Base-by-base conservation (phyloP, 2,329 filamentous ascomycete genomes). In the Aureobasidium uvarum region DNA sequence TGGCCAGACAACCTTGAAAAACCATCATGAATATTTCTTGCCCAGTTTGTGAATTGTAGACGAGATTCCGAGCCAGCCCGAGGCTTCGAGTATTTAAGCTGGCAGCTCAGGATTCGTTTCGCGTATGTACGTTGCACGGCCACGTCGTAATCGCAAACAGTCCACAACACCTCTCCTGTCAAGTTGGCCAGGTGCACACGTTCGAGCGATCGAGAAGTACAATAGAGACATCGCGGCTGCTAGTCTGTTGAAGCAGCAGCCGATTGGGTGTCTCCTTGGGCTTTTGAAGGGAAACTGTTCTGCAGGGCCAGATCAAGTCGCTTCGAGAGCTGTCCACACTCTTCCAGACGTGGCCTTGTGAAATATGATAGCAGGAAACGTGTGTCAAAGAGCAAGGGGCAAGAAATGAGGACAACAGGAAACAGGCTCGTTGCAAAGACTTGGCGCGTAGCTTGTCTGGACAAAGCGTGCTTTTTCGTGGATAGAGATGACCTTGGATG, bases 1-100 rank as follows among this genome's bases (percentile, higher is more conserved):
- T 60, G 56, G 28, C 41, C 28, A 36, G 31, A 25, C 56, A 60
- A 60, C 56, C 28, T 38, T 5, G 56, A 38, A 48, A 54, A 54
- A 5, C 4, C 31, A 41, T 48, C 41, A 48, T 20, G 18, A 39
- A 45, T 31, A 7, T 60, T 39, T 33, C 31, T 25, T 18, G 33
- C n/a, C 31, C 10, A 54, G n/a, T 38, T 54, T 54, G 48, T 3
- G 16, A 33, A 8, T 16, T 10, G 23, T 2, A 14, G 16, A 5
- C 16, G 25, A 18, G 1, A 3, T 18, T 18, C 7, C 23, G 18
- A 48, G 45, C 23, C 45, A 48, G 45, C 43, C 14, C 25, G 16
- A 51, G 48, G 48, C 48, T 51, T 31, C 48, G 48, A 51, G 28
- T 25, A 31, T 7, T 51, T 2, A 11, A 6, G 48, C n/a, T 16